These are phyloP conservation scores for Gastroboletus turbinatus DNA, from an alignment of 1,284 basidiomycete species.

Conservation along the genomic window DNA sequence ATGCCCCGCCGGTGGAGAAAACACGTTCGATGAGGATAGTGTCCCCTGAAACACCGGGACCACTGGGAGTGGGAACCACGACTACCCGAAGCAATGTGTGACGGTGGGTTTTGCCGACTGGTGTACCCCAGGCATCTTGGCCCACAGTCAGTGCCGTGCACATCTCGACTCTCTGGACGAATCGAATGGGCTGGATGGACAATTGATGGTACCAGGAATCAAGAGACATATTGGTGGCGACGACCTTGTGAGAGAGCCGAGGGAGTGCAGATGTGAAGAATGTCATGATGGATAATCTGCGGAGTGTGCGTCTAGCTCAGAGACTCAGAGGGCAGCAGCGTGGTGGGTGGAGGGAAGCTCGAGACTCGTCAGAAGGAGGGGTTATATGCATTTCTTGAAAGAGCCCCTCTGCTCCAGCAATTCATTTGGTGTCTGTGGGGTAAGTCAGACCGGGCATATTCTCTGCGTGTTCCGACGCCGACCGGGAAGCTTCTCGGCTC, in stretches of 20 bases:
- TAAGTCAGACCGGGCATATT: not conserved
- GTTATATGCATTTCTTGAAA: conserved; percentile 1
- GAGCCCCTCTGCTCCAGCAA: conserved; percentile 5
- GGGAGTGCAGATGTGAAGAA: conserved; percentile 3
- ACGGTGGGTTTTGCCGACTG: not conserved
- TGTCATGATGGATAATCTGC: conserved; percentile 4
- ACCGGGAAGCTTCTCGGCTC: no score
- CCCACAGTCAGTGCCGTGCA: conserved; percentile 4
- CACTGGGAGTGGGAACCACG: not conserved
- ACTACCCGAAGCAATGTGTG: conserved; percentile 11
- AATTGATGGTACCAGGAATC: conserved; percentile 1
- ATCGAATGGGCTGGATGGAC: not conserved
- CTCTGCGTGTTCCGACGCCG: no score
- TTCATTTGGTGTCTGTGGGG: not conserved
- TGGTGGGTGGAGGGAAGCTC: no score
- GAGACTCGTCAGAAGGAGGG: not conserved
- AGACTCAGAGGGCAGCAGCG: no score
- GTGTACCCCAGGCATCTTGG: not conserved
- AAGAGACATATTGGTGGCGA: conserved; percentile 1
- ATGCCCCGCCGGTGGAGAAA: conserved; percentile 3
- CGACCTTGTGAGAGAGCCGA: not conserved
- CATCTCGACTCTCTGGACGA: conserved; percentile 13
- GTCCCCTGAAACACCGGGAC: not conserved
- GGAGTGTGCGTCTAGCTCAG: no score
- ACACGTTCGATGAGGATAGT: conserved; percentile 20